phyloP scores from a whole-genome alignment of 345 rosid genomes.

The Salix purpurea region DNA sequence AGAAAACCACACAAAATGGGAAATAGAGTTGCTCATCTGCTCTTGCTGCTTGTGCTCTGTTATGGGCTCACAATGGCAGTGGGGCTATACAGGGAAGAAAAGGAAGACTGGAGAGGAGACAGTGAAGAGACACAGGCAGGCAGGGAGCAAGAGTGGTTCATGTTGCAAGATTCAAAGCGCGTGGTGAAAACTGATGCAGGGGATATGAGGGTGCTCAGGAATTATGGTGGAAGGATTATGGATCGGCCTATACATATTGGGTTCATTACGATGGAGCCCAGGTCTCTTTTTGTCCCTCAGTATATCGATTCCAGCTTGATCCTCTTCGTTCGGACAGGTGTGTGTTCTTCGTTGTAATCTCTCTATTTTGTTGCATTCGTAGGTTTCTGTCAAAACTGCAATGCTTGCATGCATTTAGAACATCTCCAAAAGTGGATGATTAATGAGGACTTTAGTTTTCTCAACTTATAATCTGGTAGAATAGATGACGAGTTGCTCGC shows the following conservation, averaged over 20 bases:
- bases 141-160: conserved; percentile 34
- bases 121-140: not conserved
- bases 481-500: no score
- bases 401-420: not conserved
- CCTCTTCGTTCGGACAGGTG: conserved; percentile 67
- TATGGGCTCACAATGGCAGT: conserved; percentile 32
- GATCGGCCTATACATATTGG: conserved; percentile 71
- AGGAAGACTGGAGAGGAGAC: not conserved
- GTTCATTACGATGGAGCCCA: conserved; percentile 83
- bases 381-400: not conserved
- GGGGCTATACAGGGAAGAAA: conserved; percentile 17
- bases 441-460: no score
- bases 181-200: conserved; percentile 80
- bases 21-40: conserved; percentile 19
- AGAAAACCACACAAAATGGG: conserved; percentile 10
- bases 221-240: conserved; percentile 36
- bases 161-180: conserved; percentile 48
- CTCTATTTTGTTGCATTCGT: not conserved
- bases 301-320: conserved; percentile 69
- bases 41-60: conserved; percentile 32
- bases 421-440: not conserved
- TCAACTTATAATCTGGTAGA: no score
- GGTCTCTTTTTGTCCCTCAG: conserved; percentile 71
- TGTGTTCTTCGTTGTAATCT: not conserved
- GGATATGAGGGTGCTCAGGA: conserved; percentile 54